Conservation (phyloP, 148 eudicot species). For the Vaccinium corymbosum region DNA sequence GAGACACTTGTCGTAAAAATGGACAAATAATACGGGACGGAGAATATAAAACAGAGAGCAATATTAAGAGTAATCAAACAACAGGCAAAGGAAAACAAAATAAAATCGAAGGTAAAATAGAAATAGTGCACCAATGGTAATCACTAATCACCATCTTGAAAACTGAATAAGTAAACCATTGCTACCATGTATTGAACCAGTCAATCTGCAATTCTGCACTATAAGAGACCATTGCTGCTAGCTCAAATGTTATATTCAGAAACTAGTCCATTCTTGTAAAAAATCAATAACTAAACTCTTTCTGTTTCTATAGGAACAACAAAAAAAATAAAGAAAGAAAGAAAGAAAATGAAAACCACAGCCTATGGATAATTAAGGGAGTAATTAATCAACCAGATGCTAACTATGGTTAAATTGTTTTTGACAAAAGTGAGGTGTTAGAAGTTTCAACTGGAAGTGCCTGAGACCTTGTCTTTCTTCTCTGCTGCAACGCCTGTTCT, state of each 20-base stretch:
- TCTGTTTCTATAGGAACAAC: background rate
- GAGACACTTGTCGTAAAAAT: no score
- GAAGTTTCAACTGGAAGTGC: background rate
- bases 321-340: background rate
- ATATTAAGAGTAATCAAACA: background rate
- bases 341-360: background rate
- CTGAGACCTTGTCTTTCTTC: background rate
- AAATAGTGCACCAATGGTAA: background rate
- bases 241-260: background rate
- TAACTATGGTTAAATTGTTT: background rate
- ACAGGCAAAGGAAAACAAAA: background rate
- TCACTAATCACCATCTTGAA: background rate
- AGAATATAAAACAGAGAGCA: background rate
- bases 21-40: no score
- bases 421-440: background rate
- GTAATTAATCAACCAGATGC: background rate
- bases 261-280: background rate
- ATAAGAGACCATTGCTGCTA: background rate
- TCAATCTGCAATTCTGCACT: background rate
- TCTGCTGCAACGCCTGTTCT: background rate
- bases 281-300: background rate
- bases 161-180: background rate
- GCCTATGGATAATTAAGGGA: background rate
- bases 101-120: background rate
- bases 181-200: background rate